Percentiles rank a stretch among this genome's conserved stretches.
phyloP scores from a whole-genome alignment of 2,329 filamentous ascomycete genomes.

The Colletotrichum higginsianum region DNA sequence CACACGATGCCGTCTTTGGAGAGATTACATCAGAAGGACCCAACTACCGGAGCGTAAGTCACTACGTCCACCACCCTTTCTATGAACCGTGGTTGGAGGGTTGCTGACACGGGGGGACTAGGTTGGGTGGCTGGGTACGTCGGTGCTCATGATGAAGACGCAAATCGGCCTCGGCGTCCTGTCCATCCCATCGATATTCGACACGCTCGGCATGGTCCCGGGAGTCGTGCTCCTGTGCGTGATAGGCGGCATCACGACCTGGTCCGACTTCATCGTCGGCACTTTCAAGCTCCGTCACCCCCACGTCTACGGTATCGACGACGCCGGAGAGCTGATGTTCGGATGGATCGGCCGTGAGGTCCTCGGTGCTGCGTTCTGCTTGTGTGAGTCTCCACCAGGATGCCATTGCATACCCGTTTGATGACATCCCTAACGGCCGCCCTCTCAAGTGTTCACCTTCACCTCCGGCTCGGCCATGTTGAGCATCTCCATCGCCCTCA shows the following conservation, averaged over 20 bases:
- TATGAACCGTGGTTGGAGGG: constrained; percentile 22
- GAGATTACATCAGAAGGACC: constrained; percentile 46
- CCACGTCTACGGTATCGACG: constrained; percentile 66
- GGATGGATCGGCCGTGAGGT: constrained; percentile 61
- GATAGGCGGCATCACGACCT: constrained; percentile 61
- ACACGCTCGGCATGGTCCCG: constrained; percentile 62
- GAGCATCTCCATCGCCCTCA: constrained; percentile 56
- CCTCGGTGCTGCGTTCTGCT: constrained; percentile 53
- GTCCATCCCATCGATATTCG: constrained; percentile 61
- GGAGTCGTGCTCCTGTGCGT: constrained; percentile 59
- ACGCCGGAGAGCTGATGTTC: constrained; percentile 63
- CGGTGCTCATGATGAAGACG: constrained; percentile 61
- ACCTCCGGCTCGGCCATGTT: constrained; percentile 57
- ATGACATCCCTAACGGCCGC: background rate
- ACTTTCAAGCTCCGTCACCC: constrained; percentile 64
- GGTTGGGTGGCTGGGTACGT: constrained; percentile 60
- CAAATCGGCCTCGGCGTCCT: constrained; percentile 62
- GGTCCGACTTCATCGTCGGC: constrained; percentile 64
- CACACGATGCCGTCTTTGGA: constrained; percentile 53
- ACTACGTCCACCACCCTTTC: constrained; percentile 45
- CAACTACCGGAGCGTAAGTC: constrained; percentile 21
- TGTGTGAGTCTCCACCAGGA: constrained; percentile 48
- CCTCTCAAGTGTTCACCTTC: constrained; percentile 45
- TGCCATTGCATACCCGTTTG: background rate
- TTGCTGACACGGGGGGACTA: constrained; percentile 39